Base-by-base conservation (phyloP, 208 protist genomes). In the Leishmania gerbilli region DNA sequence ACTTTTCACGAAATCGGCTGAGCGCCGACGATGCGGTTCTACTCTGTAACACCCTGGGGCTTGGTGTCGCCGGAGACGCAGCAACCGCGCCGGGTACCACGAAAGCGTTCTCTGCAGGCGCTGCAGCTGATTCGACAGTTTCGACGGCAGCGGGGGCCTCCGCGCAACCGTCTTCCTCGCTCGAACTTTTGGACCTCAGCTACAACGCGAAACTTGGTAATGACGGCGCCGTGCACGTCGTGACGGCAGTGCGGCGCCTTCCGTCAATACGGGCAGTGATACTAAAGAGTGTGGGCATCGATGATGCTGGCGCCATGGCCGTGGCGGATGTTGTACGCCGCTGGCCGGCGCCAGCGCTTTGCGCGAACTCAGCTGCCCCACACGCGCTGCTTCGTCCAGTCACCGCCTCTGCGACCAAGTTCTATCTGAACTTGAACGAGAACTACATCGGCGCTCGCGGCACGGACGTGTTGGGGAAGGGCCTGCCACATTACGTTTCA, bases 141-240 rank as follows among this genome's bases (percentile, higher is more conserved):
- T 69, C 21, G n/a, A 31, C 11, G 49, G 19, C 19, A 62, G 13
- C 21, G 27, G 34, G 7, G n/a, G 47, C 47, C 34, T 49, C 74
- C 17, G 42, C 64, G n/a, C 9, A 34, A 34, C 37, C 74, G 55
- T 62, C 65, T 8, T 80, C 86, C 8, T 77, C 72, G n/a, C 79
- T 98, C 60, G 90, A 96, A 80, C 74, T 96, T 55, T 75, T 98
- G 49, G 92, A 96, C 77, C 83, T 98, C n/a, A 98, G 95, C 79
- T 98, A 96, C 80, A 98, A 98, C 84, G 76, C 84, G 17, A 74
- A 79, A 27, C 79, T 98, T 8, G 92, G 93, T 47, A 96, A 98
- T 82, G 74, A 62, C 40, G 95, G 93, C 8, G 92, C 86, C 8
- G 17, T 92, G n/a, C 81, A 92, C 74, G 79, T 96, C 13, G 80